These are phyloP conservation scores for Pichia scutulata DNA, from an alignment of 805 yeast genomes.

Conservation along the genomic window DNA sequence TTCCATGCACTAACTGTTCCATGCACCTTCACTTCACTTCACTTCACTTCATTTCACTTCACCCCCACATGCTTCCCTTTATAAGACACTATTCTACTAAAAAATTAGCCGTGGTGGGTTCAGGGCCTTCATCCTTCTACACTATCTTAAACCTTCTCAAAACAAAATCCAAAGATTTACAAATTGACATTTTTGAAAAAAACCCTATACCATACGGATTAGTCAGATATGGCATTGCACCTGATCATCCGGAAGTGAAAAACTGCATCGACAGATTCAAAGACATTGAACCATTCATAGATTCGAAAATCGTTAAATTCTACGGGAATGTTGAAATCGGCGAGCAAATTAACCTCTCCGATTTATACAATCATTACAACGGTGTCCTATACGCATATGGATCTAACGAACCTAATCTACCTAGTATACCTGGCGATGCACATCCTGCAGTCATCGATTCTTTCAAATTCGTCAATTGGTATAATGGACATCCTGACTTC, in stretches of 20 bases:
- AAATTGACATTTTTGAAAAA: slow-evolving; percentile 73
- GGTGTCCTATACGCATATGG: slow-evolving; percentile 81
- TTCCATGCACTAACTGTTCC: too few species aligned
- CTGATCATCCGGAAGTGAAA: slow-evolving; percentile 94
- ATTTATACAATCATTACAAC: slow-evolving; percentile 53
- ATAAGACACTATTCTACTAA: not conserved
- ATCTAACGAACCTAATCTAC: slow-evolving; percentile 45
- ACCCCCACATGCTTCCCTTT: too few species aligned
- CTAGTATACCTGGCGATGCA: slow-evolving; percentile 36
- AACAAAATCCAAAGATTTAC: slow-evolving; percentile 13
- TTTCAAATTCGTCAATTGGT: slow-evolving; percentile 90
- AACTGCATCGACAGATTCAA: slow-evolving; percentile 71
- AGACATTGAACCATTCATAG: slow-evolving; percentile 27
- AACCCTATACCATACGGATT: slow-evolving; percentile 89
- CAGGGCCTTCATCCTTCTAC: slow-evolving; percentile 97
- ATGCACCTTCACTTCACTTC: too few species aligned
- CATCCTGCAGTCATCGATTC: slow-evolving; percentile 70
- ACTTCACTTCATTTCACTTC: too few species aligned
- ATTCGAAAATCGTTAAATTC: slow-evolving; percentile 36
- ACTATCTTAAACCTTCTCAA: slow-evolving; percentile 69
- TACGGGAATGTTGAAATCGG: slow-evolving; percentile 60
- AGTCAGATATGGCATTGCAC: slow-evolving; percentile 94
- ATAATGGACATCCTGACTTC: slow-evolving; percentile 77
- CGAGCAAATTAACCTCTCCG: slow-evolving; percentile 33
- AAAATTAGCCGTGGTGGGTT: slow-evolving; percentile 73